phyloP scores from a whole-genome alignment of 176 grass and related monocot species.

The Neostapfia colusana region DNA sequence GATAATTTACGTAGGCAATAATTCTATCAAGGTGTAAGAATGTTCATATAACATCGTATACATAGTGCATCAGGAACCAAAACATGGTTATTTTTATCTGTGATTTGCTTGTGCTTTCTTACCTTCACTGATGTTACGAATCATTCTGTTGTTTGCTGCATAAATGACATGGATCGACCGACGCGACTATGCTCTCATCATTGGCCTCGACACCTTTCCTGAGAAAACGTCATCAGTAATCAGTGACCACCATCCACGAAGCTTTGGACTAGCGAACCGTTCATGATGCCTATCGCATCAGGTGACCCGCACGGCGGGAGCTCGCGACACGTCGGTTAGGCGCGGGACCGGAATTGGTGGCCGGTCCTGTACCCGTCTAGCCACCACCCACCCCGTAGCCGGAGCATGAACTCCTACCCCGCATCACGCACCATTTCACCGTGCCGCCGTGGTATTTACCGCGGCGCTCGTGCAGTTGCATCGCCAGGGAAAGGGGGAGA shows the following conservation, averaged over 20 bases:
- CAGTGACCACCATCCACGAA: background rate
- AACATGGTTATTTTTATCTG: too few relatives aligned
- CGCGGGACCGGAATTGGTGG: constrained; percentile 10
- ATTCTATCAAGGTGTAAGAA: too few relatives aligned
- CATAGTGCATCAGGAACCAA: too few relatives aligned
- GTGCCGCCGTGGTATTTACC: too few relatives aligned
- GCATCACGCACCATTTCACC: background rate
- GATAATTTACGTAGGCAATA: too few relatives aligned
- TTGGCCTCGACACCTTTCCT: background rate
- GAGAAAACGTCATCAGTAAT: background rate
- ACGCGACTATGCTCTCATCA: background rate
- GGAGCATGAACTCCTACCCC: background rate
- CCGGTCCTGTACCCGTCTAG: background rate
- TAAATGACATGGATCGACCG: background rate
- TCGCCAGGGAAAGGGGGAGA: too few relatives aligned
- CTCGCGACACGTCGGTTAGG: constrained; percentile 9
- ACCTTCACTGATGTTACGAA: too few relatives aligned
- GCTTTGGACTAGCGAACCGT: background rate
- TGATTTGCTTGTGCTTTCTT: too few relatives aligned
- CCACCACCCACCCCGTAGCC: background rate
- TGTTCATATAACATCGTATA: too few relatives aligned
- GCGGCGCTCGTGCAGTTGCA: too few relatives aligned
- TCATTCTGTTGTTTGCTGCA: too few relatives aligned
- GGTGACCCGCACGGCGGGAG: background rate
- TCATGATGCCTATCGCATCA: too few relatives aligned